Evolutionary conservation across 2,329 filamentous ascomycete genomes (phyloP), one percentile per base, ranked within the genome.

Genomic region (Coleophoma cylindrospora): DNA sequence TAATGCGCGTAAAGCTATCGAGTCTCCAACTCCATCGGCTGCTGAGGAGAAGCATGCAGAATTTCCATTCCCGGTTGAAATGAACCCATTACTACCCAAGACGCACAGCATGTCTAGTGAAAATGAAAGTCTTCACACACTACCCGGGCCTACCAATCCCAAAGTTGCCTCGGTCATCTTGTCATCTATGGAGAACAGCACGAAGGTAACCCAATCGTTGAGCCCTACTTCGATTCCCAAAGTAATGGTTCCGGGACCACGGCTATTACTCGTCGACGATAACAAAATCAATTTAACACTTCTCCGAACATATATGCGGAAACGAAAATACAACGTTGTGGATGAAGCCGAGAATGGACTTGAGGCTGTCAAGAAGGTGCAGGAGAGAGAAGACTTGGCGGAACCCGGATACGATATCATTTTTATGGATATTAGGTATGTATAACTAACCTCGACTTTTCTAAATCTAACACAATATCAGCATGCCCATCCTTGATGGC

Each of bases 401-500:
- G 54, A 57, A 2, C 54, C 60, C n/a, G 57, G 64, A 0, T 72
- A 70, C 45, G 69, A 71, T 37, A 68, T 76, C 40, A 69, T 79
- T 3, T 69, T 66, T 33, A 66, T 75, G 71, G 78, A 81, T 54
- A 71, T 78, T 9, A 44, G 41, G 41, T 44, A 44, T 7, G 41
- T 32, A 9, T 17, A 13, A n/a, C 36, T 38, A 7, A 17, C 7
- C 36, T 12, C 13, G 6, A 13, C 1, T 4, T 14, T 14, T 38
- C 36, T 2, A 38, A 38, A n/a, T 7, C 41, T 44, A 22, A 14
- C 13, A 14, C 7, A 32, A 33, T 13, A 15, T 74, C 69, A 61
- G 60, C 5, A 81, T 81, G 79, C 78, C 78, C 0, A 66, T 80
- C 4, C 73, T 81, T 55, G 72, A 81, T 54, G 75, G 75, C 0